phyloP scores from a whole-genome alignment of 1,139 yeast species.

The Citeromyces hawaiiensis region DNA sequence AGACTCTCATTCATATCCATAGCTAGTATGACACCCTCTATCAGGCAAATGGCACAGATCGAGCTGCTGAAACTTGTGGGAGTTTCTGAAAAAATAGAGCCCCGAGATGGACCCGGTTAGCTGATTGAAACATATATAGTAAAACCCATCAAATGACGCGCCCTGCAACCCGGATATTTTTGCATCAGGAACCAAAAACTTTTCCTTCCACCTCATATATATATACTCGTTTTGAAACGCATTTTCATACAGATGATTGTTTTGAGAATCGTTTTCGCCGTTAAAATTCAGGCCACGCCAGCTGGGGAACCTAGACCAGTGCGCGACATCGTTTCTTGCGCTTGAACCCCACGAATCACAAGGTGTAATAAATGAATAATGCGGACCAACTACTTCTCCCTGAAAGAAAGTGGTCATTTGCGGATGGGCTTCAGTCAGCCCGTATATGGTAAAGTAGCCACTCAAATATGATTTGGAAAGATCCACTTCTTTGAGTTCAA shows the following conservation, averaged over 20 bases:
- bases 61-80: slow-evolving; percentile 66
- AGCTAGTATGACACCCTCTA: slow-evolving; percentile 21
- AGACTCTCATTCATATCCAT: slow-evolving; percentile 18
- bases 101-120: slow-evolving; percentile 66
- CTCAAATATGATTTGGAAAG: slow-evolving; percentile 45
- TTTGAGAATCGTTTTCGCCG: slow-evolving; percentile 14
- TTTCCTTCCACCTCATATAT: slow-evolving; percentile 94
- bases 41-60: slow-evolving; percentile 33
- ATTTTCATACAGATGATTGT: slow-evolving; percentile 17
- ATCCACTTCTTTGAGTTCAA: slow-evolving; percentile 63
- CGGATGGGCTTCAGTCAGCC: slow-evolving; percentile 66
- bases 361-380: slow-evolving; percentile 30
- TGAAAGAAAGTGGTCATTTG: slow-evolving; percentile 78
- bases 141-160: slow-evolving; percentile 89
- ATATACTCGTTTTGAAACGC: slow-evolving; percentile 33
- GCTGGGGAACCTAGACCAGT: slow-evolving; percentile 72
- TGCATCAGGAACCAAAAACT: slow-evolving; percentile 73
- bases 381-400: slow-evolving; percentile 71
- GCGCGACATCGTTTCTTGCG: slow-evolving; percentile 62
- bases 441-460: slow-evolving; percentile 72
- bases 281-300: slow-evolving; percentile 28
- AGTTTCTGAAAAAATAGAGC: slow-evolving; percentile 63
- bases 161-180: slow-evolving; percentile 53
- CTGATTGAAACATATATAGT: slow-evolving; percentile 75
- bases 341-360: slow-evolving; percentile 45